Base-by-base conservation (phyloP, 1,284 basidiomycete genomes). In the Moesziomyces parantarcticus region DNA sequence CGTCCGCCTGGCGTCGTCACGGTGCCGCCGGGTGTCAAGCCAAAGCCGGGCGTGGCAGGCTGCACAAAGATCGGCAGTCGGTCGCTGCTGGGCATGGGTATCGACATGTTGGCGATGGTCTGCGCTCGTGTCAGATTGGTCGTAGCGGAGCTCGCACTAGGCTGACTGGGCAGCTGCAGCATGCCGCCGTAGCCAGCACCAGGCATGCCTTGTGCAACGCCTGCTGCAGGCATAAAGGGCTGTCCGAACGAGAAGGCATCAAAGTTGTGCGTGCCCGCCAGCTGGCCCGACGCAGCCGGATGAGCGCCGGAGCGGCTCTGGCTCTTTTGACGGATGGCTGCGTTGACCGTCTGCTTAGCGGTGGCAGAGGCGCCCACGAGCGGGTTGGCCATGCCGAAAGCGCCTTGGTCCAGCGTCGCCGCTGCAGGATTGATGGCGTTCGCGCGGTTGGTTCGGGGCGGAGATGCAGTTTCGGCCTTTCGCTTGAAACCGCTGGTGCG, bases 281-380 rank as follows among this genome's bases (percentile, higher is more conserved):
- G 13, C 13, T 50, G 47, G 4, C 50, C 58, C 23, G 46, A 1
- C 18, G 16, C 36, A 1, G 50, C 32, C 7, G 46, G 34, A 13
- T 42, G 41, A 25, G 14, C 41, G 9, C 46, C 40, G 1, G 54
- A 26, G 6, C 48, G 50, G 9, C 39, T 39, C 22, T 62, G 62
- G 21, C 62, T 64, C 48, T 71, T 71, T n/a, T 51, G 62, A 39
- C 68, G 61, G 13, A 71, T 45, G 40, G 62, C 62, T 16, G 68
- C 68, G 32, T 71, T 65, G 57, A 71, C 21, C 6, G 58, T 51
- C 43, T 66, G 69, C 46, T 72, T 72, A 13, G 69, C 58, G 8
- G 44, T 57, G 1, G 68, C 52, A 16, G 55, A 58, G 29, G 32
- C 47, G 29, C 50, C 47, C 29, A 49, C n/a, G 3, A 39, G 16